Conservation (phyloP, 768 basidiomycete species). For the Butyriboletus loyo region DNA sequence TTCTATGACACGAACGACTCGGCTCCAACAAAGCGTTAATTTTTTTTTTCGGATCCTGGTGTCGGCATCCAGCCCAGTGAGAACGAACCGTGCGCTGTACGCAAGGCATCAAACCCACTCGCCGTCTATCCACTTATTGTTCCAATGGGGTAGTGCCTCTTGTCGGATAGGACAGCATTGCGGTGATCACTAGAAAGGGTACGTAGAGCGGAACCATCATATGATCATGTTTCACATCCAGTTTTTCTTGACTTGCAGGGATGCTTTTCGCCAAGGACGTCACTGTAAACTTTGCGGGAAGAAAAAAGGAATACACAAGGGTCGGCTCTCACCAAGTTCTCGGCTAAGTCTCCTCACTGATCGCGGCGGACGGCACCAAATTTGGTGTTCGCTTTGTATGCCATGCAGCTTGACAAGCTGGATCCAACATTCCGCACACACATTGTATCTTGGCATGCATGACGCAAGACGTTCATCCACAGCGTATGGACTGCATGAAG, state of each 20-base stretch:
- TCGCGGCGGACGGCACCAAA: neutral
- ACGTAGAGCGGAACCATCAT: neutral
- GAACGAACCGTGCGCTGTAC: conserved; percentile 5
- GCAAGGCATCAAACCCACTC: conserved; percentile 14
- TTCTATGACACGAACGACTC: conserved; percentile 1
- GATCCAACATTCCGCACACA: neutral
- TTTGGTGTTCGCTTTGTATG: neutral
- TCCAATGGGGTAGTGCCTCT: neutral
- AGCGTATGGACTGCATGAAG: neutral
- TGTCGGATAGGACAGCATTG: neutral
- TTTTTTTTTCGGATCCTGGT: neutral
- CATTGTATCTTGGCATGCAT: neutral
- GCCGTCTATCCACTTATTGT: neutral
- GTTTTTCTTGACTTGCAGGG: neutral
- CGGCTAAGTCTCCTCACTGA: no score
- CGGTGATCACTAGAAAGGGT: neutral
- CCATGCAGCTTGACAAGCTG: neutral
- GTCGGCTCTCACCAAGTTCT: neutral
- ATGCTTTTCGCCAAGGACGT: neutral
- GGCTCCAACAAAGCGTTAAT: neutral
- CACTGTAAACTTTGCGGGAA: neutral
- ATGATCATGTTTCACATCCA: neutral
- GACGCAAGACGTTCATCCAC: neutral
- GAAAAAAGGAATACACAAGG: neutral
- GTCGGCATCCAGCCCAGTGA: neutral